These are phyloP conservation scores for Angomonas deanei DNA, from an alignment of 208 protist genomes.

Conservation along the genomic window DNA sequence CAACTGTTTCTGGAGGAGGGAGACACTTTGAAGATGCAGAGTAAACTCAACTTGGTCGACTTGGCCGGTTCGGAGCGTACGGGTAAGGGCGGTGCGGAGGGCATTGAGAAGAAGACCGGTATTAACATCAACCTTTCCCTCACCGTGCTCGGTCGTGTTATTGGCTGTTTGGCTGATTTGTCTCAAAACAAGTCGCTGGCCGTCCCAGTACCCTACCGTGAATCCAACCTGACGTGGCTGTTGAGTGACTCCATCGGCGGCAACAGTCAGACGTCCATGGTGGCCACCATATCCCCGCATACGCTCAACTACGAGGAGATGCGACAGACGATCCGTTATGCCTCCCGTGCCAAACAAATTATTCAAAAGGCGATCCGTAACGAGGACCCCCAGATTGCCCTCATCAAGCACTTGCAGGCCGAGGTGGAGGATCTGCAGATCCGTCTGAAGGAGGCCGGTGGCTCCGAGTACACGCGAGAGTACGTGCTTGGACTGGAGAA, in stretches of 20 bases:
- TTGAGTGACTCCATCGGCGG: constrained; percentile 88
- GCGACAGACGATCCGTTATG: constrained; percentile 89
- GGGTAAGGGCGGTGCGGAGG: constrained; percentile 51
- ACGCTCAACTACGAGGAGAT: constrained; percentile 90
- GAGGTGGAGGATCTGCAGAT: constrained; percentile 59
- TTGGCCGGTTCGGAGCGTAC: constrained; percentile 90
- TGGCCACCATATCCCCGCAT: constrained; percentile 91
- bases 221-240: constrained; percentile 84
- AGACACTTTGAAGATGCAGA: constrained; percentile 39
- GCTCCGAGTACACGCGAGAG: constrained; percentile 55
- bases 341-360: constrained; percentile 87
- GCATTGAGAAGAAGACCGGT: constrained; percentile 62
- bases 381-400: constrained; percentile 83
- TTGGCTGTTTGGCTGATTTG: constrained; percentile 75
- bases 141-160: constrained; percentile 87
- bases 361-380: constrained; percentile 89
- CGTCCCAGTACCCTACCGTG: constrained; percentile 66
- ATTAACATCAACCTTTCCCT: constrained; percentile 91
- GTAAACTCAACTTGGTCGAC: constrained; percentile 92
- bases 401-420: constrained; percentile 41
- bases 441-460: constrained; percentile 48
- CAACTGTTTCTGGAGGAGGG: constrained; percentile 53
- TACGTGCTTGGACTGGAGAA: constrained; percentile 53
- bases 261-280: constrained; percentile 93
- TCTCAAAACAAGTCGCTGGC: constrained; percentile 38